These are phyloP conservation scores for Pseudogymnoascus destructans DNA, from an alignment of 2,329 filamentous ascomycete genomes.

Conservation along the genomic window DNA sequence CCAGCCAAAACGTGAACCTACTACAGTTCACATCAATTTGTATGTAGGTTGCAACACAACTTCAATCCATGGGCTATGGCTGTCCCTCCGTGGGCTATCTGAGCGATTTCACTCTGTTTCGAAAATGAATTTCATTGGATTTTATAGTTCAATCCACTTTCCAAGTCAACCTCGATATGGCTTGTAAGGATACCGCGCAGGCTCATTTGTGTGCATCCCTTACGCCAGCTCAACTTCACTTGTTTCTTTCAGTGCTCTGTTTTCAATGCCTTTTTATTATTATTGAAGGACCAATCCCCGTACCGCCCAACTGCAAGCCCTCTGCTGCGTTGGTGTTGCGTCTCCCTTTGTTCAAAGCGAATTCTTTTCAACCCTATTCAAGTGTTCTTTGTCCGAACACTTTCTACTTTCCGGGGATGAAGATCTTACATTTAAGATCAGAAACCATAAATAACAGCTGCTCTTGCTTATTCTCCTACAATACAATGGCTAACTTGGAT, in stretches of 20 bases:
- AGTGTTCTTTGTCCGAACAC: not conserved
- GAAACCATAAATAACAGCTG: not conserved
- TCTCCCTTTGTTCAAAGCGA: not conserved
- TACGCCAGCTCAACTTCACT: not conserved
- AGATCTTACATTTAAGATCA: not conserved
- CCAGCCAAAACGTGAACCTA: not conserved
- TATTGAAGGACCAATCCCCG: not conserved
- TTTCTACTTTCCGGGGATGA: not conserved
- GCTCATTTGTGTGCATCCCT: not conserved
- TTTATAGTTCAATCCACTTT: not conserved
- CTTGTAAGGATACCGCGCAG: not conserved
- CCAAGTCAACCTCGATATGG: not conserved
- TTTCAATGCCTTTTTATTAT: not conserved
- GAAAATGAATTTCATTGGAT: not conserved
- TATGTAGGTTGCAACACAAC: not conserved
- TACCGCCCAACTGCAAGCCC: not conserved
- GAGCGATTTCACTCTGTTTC: not conserved
- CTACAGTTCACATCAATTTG: not conserved
- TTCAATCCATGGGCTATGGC: not conserved
- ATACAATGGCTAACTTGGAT: not conserved
- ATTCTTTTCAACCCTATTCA: not conserved
- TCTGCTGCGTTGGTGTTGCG: not conserved
- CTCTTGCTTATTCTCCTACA: not conserved
- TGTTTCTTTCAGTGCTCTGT: not conserved
- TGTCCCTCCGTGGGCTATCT: not conserved